These are phyloP conservation scores for Thamnidium elegans DNA, from an alignment of 192 early-diverging fungal genomes.

Conservation along the genomic window DNA sequence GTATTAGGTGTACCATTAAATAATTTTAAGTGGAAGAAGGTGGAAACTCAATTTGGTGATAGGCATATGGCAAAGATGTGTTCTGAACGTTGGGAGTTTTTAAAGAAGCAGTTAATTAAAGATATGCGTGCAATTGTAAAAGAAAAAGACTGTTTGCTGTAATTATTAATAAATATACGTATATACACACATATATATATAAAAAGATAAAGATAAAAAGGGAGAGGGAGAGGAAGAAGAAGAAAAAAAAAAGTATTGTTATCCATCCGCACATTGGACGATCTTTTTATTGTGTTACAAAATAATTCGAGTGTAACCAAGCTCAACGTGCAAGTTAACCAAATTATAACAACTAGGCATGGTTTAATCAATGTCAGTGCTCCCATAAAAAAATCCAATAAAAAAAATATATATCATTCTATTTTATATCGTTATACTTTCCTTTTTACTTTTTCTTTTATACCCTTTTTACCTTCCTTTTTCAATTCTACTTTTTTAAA, in stretches of 20 bases:
- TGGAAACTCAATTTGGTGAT: conserved; percentile 12
- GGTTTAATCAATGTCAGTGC: conserved; percentile 23
- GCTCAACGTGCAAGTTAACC: conserved; percentile 17
- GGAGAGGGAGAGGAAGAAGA: neutral
- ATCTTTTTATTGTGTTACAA: neutral
- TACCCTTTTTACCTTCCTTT: conserved; percentile 5
- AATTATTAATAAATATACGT: too few species aligned
- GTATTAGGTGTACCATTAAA: neutral
- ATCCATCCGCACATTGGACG: neutral
- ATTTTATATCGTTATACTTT: neutral
- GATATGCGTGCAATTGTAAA: conserved; percentile 7
- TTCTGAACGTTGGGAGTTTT: conserved; percentile 22
- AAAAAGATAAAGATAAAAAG: neutral
- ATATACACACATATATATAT: neutral
- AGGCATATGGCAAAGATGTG: conserved; percentile 19
- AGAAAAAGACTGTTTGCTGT: neutral
- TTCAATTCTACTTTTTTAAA: neutral
- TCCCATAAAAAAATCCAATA: conserved; percentile 1
- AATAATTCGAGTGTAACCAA: conserved; percentile 16
- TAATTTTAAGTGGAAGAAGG: conserved; percentile 15
- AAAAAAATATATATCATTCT: neutral
- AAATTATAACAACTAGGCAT: conserved; percentile 9
- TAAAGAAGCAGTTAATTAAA: conserved; percentile 21
- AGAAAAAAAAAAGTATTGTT: too few species aligned
- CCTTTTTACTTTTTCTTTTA: conserved; percentile 3